phyloP scores from a whole-genome alignment of 306 rosid genomes.

The Cicer chorassanicum region DNA sequence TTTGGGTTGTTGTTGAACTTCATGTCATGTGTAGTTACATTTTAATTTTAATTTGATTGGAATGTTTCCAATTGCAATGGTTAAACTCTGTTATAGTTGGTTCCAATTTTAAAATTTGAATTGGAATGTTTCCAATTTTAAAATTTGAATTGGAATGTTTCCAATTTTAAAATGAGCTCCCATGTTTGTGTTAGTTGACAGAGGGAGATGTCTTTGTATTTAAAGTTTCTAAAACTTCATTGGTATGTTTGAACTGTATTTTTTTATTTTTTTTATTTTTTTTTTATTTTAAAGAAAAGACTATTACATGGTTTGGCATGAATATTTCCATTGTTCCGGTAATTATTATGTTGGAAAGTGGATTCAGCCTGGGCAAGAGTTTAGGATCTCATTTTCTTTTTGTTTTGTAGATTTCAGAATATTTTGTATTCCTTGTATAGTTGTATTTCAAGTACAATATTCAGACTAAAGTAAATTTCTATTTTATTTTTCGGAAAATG shows the following conservation, averaged over 20 bases:
- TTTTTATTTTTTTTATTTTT: too few species aligned
- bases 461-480: constrained; percentile 1
- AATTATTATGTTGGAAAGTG: constrained; percentile 5
- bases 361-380: constrained; percentile 3
- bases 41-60: neutral
- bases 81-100: neutral
- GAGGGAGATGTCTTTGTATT: constrained; percentile 18
- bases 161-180: too few species aligned
- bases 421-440: neutral
- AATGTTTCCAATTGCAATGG: constrained; percentile 13
- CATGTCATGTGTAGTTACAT: constrained; percentile 1
- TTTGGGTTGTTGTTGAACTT: constrained; percentile 29
- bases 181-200: constrained; percentile 26
- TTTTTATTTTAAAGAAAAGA: neutral
- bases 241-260: constrained; percentile 20
- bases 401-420: neutral
- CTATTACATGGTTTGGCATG: neutral
- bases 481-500: neutral
- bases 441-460: constrained; percentile 2
- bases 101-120: too few species aligned
- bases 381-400: constrained; percentile 3
- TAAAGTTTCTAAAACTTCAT: constrained; percentile 1
- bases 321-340: constrained; percentile 4
- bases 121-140: too few species aligned
- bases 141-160: too few species aligned